Conservation (phyloP, 139 green algal genomes). For the Tetraselmis chui region DNA sequence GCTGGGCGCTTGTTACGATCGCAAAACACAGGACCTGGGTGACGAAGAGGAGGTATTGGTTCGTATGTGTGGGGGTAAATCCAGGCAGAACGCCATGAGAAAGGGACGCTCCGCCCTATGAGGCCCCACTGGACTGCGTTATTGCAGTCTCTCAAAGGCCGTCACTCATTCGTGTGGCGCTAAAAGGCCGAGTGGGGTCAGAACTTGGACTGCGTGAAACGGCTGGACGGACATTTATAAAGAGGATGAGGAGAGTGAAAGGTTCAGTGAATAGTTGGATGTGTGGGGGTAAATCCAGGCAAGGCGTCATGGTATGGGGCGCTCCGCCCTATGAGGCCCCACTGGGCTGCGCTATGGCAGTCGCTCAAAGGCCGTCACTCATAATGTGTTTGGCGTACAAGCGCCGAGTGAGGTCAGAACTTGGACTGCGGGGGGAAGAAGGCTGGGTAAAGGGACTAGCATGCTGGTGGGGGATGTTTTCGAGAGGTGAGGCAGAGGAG, state of each 20-base stretch:
- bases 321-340: not conserved
- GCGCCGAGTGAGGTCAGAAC: not conserved
- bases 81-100: not conserved
- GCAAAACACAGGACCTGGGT: no score
- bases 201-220: not conserved
- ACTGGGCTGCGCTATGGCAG: not conserved
- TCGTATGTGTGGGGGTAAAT: not conserved
- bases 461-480: no score
- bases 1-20: no score
- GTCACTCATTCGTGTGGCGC: not conserved
- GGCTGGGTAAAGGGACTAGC: no score
- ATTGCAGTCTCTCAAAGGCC: not conserved
- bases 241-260: not conserved
- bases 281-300: not conserved
- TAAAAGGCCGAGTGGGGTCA: not conserved
- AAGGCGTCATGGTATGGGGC: not conserved
- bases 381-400: no score
- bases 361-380: not conserved
- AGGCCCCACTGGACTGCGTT: not conserved
- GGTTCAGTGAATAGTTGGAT: no score
- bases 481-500: no score
- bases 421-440: not conserved
- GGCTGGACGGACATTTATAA: not conserved
- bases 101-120: not conserved
- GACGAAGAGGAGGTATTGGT: no score